Percentiles rank a stretch among this genome's conserved stretches.
Conservation (phyloP, 208 protist species). For the Angomonas deanei region DNA sequence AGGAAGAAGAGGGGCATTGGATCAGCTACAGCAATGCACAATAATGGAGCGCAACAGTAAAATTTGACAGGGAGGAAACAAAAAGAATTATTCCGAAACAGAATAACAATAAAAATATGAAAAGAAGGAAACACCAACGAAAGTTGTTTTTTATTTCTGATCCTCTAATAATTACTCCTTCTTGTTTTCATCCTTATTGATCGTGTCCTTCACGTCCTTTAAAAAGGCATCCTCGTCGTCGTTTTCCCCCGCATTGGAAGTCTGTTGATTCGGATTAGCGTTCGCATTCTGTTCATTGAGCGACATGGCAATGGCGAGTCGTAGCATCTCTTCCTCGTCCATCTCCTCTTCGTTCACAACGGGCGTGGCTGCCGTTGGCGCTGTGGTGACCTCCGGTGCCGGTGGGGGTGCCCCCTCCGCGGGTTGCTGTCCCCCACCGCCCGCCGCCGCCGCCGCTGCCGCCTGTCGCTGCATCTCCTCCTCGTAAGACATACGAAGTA, state of each 20-base stretch:
- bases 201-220: conserved; percentile 26
- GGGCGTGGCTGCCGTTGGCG: conserved; percentile 2
- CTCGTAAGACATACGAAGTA: conserved; percentile 93
- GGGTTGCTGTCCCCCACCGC: background rate
- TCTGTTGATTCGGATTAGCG: background rate
- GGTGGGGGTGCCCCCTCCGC: background rate
- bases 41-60: background rate
- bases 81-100: background rate
- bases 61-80: too few species aligned
- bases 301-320: conserved; percentile 69
- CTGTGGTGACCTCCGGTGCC: conserved; percentile 6
- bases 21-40: conserved; percentile 4
- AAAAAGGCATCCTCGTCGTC: conserved; percentile 35
- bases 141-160: too few species aligned
- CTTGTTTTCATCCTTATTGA: conserved; percentile 19
- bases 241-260: background rate
- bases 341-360: conserved; percentile 19
- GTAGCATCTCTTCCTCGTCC: conserved; percentile 85
- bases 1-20: background rate
- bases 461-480: conserved; percentile 90
- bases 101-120: conserved; percentile 4
- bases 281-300: conserved; percentile 41
- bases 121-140: background rate
- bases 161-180: background rate
- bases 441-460: conserved; percentile 32